phyloP scores from a whole-genome alignment of 306 rosid species.

The Astragalus glycyphyllos region DNA sequence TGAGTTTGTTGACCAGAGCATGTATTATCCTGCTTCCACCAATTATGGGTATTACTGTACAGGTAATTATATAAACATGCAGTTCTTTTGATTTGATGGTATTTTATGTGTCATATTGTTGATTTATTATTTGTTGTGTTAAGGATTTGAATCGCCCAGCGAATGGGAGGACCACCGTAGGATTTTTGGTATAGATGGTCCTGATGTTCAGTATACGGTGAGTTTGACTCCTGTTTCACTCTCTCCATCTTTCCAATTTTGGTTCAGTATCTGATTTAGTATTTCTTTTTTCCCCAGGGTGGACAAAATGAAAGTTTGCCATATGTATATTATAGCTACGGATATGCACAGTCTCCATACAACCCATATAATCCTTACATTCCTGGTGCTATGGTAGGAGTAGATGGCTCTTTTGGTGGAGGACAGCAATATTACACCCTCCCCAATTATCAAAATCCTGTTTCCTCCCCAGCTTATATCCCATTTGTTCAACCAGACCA shows the following conservation, averaged over 20 bases:
- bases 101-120: constrained; percentile 26
- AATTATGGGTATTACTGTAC: constrained; percentile 93
- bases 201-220: constrained; percentile 73
- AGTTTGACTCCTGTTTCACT: constrained; percentile 36
- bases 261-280: constrained; percentile 11
- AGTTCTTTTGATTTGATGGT: constrained; percentile 16
- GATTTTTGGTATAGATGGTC: constrained; percentile 85
- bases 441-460: constrained; percentile 70
- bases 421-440: constrained; percentile 70
- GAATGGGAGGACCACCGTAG: constrained; percentile 93
- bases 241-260: neutral
- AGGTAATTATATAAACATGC: constrained; percentile 52
- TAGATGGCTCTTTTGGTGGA: constrained; percentile 71
- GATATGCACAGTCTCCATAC: constrained; percentile 96
- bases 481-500: constrained; percentile 77
- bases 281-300: constrained; percentile 59
- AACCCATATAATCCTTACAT: constrained; percentile 98
- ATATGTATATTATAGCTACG: constrained; percentile 87
- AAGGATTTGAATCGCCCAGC: constrained; percentile 86
- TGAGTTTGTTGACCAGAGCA: constrained; percentile 85
- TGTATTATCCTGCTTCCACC: constrained; percentile 88
- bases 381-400: constrained; percentile 91
- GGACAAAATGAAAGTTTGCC: constrained; percentile 79
- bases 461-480: constrained; percentile 67
- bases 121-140: constrained; percentile 27